A percentile compares a stretch with the other conserved stretches of the same genome.
phyloP scores from a whole-genome alignment of 2,329 filamentous ascomycete species.

The Aspergillus carbonarius region DNA sequence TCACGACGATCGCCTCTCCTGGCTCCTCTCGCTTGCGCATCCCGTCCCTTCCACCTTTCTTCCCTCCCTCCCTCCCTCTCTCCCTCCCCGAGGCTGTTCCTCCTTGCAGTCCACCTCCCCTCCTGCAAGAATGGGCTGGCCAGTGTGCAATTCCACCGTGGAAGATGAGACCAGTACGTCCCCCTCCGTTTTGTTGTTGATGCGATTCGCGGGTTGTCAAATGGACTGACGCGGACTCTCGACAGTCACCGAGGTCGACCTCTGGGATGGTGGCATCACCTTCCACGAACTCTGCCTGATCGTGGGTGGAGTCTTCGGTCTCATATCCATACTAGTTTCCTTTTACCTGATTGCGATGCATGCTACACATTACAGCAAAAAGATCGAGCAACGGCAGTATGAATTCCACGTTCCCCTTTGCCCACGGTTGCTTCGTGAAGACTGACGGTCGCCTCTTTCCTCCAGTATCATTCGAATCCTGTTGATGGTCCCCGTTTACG shows the following conservation, averaged over 20 bases:
- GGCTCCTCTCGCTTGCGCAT: not conserved
- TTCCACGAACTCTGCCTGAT: constrained; percentile 59
- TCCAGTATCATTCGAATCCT: constrained; percentile 79
- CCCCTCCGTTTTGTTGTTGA: not conserved
- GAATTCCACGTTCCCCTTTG: constrained; percentile 21
- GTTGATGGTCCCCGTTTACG: constrained; percentile 83
- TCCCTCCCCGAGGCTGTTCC: constrained; percentile 2
- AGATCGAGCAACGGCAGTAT: constrained; percentile 60
- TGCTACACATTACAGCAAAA: constrained; percentile 60
- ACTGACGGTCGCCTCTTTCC: constrained; percentile 5
- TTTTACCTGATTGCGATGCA: constrained; percentile 57
- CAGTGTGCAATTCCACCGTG: constrained; percentile 52
- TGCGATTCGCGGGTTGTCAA: not conserved
- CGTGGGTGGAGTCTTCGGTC: constrained; percentile 53
- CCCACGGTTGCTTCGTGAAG: not conserved
- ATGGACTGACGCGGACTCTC: constrained; percentile 3
- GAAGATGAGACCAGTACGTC: constrained; percentile 47
- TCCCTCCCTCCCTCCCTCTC: constrained; percentile 9
- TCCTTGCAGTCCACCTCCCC: constrained; percentile 8
- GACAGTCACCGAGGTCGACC: constrained; percentile 48
- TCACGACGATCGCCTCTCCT: not conserved
- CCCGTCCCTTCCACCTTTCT: constrained; percentile 11
- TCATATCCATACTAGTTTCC: constrained; percentile 52
- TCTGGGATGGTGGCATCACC: constrained; percentile 54
- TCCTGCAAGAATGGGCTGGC: constrained; percentile 42